These are phyloP conservation scores for Letharia columbiana DNA, from an alignment of 495 filamentous ascomycete genomes.

Conservation along the genomic window DNA sequence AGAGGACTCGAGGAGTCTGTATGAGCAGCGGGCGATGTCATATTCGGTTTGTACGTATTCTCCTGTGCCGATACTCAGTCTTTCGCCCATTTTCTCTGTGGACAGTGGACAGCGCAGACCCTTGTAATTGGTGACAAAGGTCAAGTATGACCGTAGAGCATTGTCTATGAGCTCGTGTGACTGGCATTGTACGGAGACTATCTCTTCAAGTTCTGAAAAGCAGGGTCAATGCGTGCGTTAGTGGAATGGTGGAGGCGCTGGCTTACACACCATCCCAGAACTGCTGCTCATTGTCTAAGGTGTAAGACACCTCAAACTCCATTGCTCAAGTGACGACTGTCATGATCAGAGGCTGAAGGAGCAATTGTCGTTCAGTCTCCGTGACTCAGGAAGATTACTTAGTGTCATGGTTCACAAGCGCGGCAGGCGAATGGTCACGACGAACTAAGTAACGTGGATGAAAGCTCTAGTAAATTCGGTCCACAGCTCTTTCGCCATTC, in stretches of 20 bases:
- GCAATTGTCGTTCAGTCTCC: slow-evolving; percentile 3
- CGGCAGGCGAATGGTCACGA: neutral
- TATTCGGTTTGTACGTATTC: slow-evolving; percentile 76
- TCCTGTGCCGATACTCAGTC: slow-evolving; percentile 39
- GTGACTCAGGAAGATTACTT: neutral
- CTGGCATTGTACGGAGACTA: slow-evolving; percentile 62
- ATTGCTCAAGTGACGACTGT: slow-evolving; percentile 27
- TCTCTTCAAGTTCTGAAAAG: slow-evolving; percentile 65
- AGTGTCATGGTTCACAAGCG: slow-evolving; percentile 1
- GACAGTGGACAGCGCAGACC: slow-evolving; percentile 33
- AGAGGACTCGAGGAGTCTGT: slow-evolving; percentile 64
- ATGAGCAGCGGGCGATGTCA: slow-evolving; percentile 76
- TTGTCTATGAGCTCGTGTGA: slow-evolving; percentile 78
- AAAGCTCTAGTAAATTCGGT: neutral
- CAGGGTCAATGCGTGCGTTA: slow-evolving; percentile 13
- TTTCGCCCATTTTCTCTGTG: slow-evolving; percentile 13
- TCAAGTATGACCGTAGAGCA: slow-evolving; percentile 72
- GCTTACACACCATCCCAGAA: slow-evolving; percentile 74
- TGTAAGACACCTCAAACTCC: slow-evolving; percentile 59
- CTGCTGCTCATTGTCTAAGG: slow-evolving; percentile 76
- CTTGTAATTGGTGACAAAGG: slow-evolving; percentile 68
- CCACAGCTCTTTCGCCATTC: neutral
- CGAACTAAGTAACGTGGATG: too few species aligned
- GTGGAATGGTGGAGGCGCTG: slow-evolving; percentile 18
- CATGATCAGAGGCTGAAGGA: slow-evolving; percentile 5